Evolutionary conservation across 208 protist genomes (phyloP).

Genomic region (Angomonas desouzai): DNA sequence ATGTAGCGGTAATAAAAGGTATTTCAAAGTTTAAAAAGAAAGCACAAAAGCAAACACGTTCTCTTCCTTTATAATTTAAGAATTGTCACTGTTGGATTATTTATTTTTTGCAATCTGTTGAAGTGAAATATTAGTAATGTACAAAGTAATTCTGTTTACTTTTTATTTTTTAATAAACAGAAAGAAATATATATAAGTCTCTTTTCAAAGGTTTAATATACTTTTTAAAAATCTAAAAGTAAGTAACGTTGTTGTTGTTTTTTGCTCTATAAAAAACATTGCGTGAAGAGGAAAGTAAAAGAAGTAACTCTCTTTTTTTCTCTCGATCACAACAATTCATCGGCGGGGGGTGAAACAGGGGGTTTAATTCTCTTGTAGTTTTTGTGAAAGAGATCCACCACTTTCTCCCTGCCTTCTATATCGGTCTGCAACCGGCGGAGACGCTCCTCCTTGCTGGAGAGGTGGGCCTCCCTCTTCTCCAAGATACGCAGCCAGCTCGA

Average conservation of each 20-base stretch:
- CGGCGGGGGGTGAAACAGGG: background rate
- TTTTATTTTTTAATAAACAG: constrained; percentile 1
- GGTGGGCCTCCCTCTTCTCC: constrained; percentile 53
- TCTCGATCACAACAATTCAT: background rate
- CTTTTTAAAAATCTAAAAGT: no score
- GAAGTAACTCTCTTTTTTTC: no score
- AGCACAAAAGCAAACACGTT: no score
- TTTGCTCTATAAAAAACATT: no score
- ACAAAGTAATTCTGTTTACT: background rate
- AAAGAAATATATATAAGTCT: constrained; percentile 10
- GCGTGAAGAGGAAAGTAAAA: no score
- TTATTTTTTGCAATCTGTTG: background rate
- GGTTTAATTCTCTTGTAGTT: constrained; percentile 31
- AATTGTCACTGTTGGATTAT: no score
- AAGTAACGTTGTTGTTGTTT: no score
- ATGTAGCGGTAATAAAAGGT: background rate
- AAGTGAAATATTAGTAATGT: background rate
- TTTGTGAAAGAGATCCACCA: constrained; percentile 28
- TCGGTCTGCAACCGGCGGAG: constrained; percentile 58
- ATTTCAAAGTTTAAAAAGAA: constrained; percentile 5
- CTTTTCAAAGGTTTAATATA: background rate
- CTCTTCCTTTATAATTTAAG: no score
- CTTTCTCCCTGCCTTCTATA: constrained; percentile 50
- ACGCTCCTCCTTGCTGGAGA: constrained; percentile 56
- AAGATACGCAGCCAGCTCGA: constrained; percentile 69